Base-by-base conservation (phyloP, 148 eudicot species). In the Heliamphora exappendiculata region DNA sequence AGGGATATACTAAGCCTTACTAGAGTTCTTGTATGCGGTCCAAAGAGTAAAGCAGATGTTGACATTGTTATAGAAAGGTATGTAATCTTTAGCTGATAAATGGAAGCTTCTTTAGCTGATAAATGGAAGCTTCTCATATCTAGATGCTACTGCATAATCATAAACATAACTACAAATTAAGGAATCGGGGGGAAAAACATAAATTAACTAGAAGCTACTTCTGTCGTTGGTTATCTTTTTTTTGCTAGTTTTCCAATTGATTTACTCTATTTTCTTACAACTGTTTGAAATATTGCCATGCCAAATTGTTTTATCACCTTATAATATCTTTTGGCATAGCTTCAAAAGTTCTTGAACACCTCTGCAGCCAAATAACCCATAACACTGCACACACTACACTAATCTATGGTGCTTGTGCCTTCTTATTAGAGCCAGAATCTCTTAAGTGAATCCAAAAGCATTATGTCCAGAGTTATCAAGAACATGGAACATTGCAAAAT, bases 1-100 rank as follows among this genome's bases (percentile, higher is more conserved):
- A 87, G 97, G 69, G 98, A 94, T 83, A 94, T 94, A 54, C 86
- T 94, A 80, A 94, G 91, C 86, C 89, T 94, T 28, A 91, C 85
- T 60, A 90, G 98, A 82, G 97, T 94, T 83, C 91, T 94, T 69
- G 85, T 92, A 55, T 85, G 81, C 81, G 98, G 98, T 62, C 97
- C 95, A 29, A 91, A 82, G 86, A 94, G 98, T 86, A 91, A 91
- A 83, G 88, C 85, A 66, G 87, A 87, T 76, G 95, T 91, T 58
- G 97, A 94, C 80, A 53, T 76, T 79, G 83, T 94, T 74, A 89
- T 90, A 84, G 95, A 91, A 69, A 94, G 95, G 98, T 91, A 86
- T 63, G 81, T 31, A 29, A 33, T 62, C 65, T 57, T 68, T 58
- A 19, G 77, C 54, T 58, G 28, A 49, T 59, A 45, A 74, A 28